A percentile compares a stretch with the other conserved stretches of the same genome.
Conservation (phyloP, 257 asterid species). For the Ajuga chamaepitys region DNA sequence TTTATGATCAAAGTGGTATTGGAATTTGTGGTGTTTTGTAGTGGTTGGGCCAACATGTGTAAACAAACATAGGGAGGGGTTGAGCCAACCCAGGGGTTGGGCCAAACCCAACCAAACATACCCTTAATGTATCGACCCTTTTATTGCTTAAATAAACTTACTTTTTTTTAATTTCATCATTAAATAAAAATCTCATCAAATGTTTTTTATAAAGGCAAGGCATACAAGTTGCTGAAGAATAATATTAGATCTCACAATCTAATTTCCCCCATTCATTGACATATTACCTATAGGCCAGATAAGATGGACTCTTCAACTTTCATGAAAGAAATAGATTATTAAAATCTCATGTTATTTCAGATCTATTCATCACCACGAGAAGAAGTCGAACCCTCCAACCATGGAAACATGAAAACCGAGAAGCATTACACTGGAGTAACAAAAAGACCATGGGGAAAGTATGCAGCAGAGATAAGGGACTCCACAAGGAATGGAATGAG, state of each 20-base stretch:
- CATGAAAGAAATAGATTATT: neutral
- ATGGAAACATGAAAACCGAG: neutral
- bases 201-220: neutral
- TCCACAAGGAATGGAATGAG: slow-evolving; percentile 30
- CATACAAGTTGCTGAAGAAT: neutral
- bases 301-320: neutral
- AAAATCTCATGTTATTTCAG: neutral
- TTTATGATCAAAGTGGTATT: no score
- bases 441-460: slow-evolving; percentile 37
- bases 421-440: slow-evolving; percentile 25
- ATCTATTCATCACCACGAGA: neutral
- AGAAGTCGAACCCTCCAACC: no score
- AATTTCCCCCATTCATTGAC: neutral
- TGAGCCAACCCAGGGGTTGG: no score
- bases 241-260: neutral
- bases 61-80: no score
- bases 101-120: no score
- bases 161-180: no score
- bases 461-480: slow-evolving; percentile 37
- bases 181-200: neutral
- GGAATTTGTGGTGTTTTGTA: no score
- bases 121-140: no score
- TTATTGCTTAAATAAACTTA: no score
- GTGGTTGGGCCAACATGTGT: no score
- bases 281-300: neutral